Evolutionary conservation across 208 protist species (phyloP).

Genomic region (Wallacemonas sp.): DNA sequence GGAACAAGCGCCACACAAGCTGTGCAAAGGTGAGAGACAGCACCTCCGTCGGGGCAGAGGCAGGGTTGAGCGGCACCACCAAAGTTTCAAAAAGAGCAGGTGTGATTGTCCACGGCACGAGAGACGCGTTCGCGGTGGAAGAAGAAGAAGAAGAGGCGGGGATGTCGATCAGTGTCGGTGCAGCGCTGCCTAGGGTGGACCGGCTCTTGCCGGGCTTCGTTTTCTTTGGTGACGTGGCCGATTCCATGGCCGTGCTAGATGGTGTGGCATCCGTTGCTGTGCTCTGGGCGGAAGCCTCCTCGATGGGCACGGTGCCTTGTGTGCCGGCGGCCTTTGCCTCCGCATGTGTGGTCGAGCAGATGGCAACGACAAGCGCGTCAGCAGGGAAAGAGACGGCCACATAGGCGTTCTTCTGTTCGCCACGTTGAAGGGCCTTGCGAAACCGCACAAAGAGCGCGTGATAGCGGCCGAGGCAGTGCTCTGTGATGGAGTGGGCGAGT

Average conservation of each 20-base stretch:
- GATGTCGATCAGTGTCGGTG: too few species aligned
- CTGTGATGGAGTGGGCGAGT: background rate
- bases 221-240: too few species aligned
- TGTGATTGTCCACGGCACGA: background rate
- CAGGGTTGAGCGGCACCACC: background rate
- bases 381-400: background rate
- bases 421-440: background rate
- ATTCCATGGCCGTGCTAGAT: too few species aligned
- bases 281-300: too few species aligned
- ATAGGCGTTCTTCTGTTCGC: conserved; percentile 15
- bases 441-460: background rate
- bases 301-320: too few species aligned
- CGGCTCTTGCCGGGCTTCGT: too few species aligned
- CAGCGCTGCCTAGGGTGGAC: too few species aligned
- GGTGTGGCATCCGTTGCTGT: too few species aligned
- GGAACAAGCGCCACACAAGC: conserved; percentile 5
- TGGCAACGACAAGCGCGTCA: background rate
- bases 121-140: too few species aligned
- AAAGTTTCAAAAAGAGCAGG: background rate
- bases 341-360: background rate
- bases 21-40: background rate
- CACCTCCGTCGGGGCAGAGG: background rate
- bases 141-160: too few species aligned
- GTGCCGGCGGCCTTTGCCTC: background rate
- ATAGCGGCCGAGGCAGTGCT: background rate